These are phyloP conservation scores for Exophiala sideris DNA, from an alignment of 2,329 filamentous ascomycete species.

Conservation along the genomic window DNA sequence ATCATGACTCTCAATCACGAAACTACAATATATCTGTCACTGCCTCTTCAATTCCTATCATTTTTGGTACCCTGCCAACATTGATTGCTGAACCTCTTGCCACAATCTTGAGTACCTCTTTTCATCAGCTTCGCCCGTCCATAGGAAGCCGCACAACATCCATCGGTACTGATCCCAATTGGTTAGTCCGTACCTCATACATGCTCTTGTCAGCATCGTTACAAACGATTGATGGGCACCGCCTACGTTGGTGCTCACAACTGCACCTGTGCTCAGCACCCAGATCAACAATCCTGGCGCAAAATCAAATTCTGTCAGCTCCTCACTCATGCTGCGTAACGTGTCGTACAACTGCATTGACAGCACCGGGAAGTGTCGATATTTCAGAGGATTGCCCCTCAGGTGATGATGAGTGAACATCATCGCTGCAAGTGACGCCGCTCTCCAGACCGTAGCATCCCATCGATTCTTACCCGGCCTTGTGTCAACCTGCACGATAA, in stretches of 20 bases:
- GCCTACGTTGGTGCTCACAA: background rate
- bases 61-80: background rate
- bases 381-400: slow-evolving; percentile 16
- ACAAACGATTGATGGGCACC: slow-evolving; percentile 4
- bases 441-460: slow-evolving; percentile 8
- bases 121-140: slow-evolving; percentile 15
- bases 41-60: too few relatives aligned
- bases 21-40: background rate
- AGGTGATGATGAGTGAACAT: slow-evolving; percentile 14
- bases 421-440: slow-evolving; percentile 13
- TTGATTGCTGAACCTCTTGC: slow-evolving; percentile 1
- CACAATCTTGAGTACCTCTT: slow-evolving; percentile 10
- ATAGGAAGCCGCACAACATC: slow-evolving; percentile 13
- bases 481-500: slow-evolving; percentile 2
- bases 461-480: background rate
- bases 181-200: slow-evolving; percentile 7
- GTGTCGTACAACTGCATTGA: slow-evolving; percentile 12
- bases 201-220: slow-evolving; percentile 10
- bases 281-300: slow-evolving; percentile 13
- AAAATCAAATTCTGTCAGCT: slow-evolving; percentile 15
- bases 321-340: slow-evolving; percentile 12
- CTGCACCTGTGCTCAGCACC: slow-evolving; percentile 11
- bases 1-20: background rate
- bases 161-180: slow-evolving; percentile 3
- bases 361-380: slow-evolving; percentile 15